A percentile compares a stretch with the other conserved stretches of the same genome.
These are phyloP conservation scores for Trichoderma orchidacearum DNA, from an alignment of 495 filamentous ascomycete genomes.

Conservation along the genomic window DNA sequence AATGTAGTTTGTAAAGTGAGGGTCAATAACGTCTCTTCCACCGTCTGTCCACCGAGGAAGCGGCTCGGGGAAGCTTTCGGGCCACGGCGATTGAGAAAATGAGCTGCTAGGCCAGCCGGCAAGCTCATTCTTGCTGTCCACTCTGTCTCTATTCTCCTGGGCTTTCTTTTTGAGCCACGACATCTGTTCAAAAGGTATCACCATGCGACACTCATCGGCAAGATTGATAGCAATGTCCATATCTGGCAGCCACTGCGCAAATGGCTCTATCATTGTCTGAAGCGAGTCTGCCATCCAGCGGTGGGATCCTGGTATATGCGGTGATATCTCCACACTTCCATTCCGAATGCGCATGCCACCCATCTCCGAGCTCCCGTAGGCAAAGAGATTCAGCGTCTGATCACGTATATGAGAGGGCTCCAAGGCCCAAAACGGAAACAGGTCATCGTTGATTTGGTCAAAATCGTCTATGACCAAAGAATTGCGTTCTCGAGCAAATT, in stretches of 20 bases:
- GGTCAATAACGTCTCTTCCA: not conserved
- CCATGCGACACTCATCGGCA: conserved; percentile 80
- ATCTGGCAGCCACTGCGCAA: conserved; percentile 67
- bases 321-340: conserved; percentile 29
- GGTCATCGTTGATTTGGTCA: conserved; percentile 66
- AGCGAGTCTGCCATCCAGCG: conserved; percentile 47
- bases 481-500: conserved; percentile 56
- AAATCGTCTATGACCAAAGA: conserved; percentile 77
- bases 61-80: not conserved
- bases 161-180: not conserved
- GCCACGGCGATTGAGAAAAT: not conserved
- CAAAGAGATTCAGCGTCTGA: conserved; percentile 60
- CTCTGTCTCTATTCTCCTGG: not conserved
- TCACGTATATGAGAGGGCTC: conserved; percentile 57
- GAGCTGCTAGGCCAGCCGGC: not conserved
- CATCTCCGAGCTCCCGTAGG: conserved; percentile 59
- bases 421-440: conserved; percentile 78
- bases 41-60: not conserved
- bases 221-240: conserved; percentile 91
- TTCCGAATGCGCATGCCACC: conserved; percentile 32
- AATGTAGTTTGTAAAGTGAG: not conserved
- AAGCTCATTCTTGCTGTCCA: not conserved
- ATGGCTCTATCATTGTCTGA: conserved; percentile 69
- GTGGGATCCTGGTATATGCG: conserved; percentile 53
- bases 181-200: conserved; percentile 45